These are phyloP conservation scores for Gypsophila paniculata DNA, from an alignment of 179 eudicot genomes.

Conservation along the genomic window DNA sequence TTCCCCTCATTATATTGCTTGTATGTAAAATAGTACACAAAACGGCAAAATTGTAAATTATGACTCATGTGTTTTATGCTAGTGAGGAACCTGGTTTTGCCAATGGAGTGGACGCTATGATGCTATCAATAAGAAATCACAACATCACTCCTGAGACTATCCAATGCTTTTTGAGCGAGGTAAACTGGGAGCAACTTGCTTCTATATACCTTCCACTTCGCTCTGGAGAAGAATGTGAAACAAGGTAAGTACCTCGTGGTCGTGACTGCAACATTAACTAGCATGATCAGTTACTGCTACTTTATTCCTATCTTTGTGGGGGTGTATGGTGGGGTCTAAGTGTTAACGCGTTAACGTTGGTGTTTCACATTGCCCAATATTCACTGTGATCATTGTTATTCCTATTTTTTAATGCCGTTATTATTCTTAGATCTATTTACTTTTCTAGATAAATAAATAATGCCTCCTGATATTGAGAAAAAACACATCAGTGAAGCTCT, in stretches of 20 bases:
- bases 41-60: neutral
- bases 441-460: neutral
- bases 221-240: constrained; percentile 76
- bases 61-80: constrained; percentile 14
- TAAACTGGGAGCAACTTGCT: constrained; percentile 78
- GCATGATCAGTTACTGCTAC: neutral
- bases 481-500: neutral
- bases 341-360: neutral
- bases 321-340: neutral
- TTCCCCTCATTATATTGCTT: neutral
- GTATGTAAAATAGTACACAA: neutral
- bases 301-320: neutral
- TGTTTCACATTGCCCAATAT: neutral
- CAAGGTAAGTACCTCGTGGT: constrained; percentile 43
- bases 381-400: neutral
- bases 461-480: neutral
- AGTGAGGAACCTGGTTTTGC: constrained; percentile 46
- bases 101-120: constrained; percentile 46
- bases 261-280: neutral
- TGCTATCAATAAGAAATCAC: constrained; percentile 44
- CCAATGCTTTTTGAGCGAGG: constrained; percentile 57
- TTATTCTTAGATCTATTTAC: neutral
- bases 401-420: neutral
- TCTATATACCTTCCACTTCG: constrained; percentile 50
- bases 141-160: constrained; percentile 56